These are phyloP conservation scores for Climacium dendroides DNA, from an alignment of 225 moss, liverwort and hornwort genomes.

Conservation along the genomic window DNA sequence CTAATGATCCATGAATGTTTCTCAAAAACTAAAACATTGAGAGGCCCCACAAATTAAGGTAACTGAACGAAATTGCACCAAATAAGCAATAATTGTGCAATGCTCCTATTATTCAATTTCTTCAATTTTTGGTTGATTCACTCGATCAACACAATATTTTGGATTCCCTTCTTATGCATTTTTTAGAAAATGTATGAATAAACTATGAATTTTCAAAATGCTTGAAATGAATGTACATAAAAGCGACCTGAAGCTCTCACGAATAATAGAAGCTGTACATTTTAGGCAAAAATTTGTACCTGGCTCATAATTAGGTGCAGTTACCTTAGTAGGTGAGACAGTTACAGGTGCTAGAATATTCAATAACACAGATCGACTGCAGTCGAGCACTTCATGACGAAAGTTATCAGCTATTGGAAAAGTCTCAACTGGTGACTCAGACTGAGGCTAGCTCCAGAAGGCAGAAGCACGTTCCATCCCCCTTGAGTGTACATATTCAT, in stretches of 20 bases:
- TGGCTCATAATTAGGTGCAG: background rate
- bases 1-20: background rate
- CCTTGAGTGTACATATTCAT: background rate
- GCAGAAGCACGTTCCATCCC: background rate
- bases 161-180: background rate
- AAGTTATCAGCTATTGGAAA: background rate
- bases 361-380: too few species aligned
- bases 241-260: fast-evolving
- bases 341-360: background rate
- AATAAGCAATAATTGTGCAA: background rate
- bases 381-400: background rate
- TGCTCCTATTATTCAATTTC: background rate
- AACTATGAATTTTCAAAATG: background rate
- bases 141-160: too few species aligned
- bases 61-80: background rate
- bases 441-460: background rate
- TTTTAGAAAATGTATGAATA: background rate
- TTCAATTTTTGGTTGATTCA: too few species aligned
- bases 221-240: background rate
- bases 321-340: background rate
- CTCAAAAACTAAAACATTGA: background rate
- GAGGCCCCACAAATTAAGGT: background rate
- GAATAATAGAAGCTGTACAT: background rate
- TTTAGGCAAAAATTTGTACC: background rate
- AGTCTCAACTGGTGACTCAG: background rate